Base-by-base conservation (phyloP, 768 basidiomycete genomes). In the Russula foetens region DNA sequence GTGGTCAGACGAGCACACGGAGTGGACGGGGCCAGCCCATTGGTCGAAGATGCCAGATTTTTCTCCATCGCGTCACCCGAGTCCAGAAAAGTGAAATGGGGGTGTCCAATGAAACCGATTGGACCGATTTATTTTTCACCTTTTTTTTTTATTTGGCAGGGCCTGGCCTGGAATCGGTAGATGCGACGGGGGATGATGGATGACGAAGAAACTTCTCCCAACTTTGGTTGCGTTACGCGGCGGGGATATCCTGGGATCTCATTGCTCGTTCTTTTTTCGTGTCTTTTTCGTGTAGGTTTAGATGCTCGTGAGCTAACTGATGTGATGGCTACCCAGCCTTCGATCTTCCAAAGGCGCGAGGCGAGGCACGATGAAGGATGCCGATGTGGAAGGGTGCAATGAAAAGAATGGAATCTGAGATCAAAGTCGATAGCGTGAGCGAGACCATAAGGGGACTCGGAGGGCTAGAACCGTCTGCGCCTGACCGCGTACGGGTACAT, bases 161-260 rank as follows among this genome's bases (percentile, higher is more conserved):
- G 60, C 29, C 39, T 48, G 55, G 60, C 38, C 60, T 61, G 54
- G 60, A 60, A 54, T 54, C 46, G 21, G 28, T 7, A 21, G 31
- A 38, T 17, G 47, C 43, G 35, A 35, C n/a, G 35, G 31, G 2
- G 14, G 17, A 41, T 41, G 39, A 12, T 6, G 17, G 38, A 60
- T 49, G 59, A 57, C 43, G 60, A 52, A 56, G 29, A 41, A 14
- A 2, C 11, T 12, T 12, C 14, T 12, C 35, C 35, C 8, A 35
- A 35, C 35, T 35, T 35, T 11, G 35, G 35, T 35, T 12, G 35
- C 35, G 35, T 35, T 35, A 33, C 31, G 31, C 35, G 35, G 35
- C 35, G 35, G 35, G 35, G 35, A 12, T 11, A 35, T 12, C 35
- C 35, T 35, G 35, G 35, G 35, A 35, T 35, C 4, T 35, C 35